Base-by-base conservation (phyloP, 495 filamentous ascomycete genomes). In the Daldinia decipiens region DNA sequence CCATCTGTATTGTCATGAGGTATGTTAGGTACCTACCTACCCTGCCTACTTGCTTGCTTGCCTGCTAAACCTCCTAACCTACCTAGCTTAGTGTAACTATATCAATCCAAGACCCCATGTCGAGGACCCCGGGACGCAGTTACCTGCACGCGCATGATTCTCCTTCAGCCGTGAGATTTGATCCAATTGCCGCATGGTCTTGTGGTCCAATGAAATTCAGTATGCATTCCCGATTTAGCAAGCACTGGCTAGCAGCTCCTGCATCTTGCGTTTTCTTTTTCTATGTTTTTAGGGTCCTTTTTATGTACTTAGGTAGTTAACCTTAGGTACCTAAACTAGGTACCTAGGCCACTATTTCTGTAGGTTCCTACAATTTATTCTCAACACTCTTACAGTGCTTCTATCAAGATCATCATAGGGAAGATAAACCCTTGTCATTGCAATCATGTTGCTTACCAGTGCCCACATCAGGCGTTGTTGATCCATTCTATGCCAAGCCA, bases 171-270 rank as follows among this genome's bases (percentile, higher is more conserved):
- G 13, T 24, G 21, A 63, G 17, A 57, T 57, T 24, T 58, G 52
- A 59, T 54, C 62, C 43, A 59, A 63, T 66, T 62, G 59, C 69
- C 69, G 63, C 69, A 71, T 72, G 69, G 69, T 55, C 27, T 13
- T 67, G 55, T 36, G 26, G 32, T 27, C 62, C 68, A 71, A 71
- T 71, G 43, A 67, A 62, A 59, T 2, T 1, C 31, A 15, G 26
- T 32, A 32, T 27, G 21, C n/a, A 32, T 56, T 36, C 56, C 68
- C 43, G 53, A 71, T 52, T 52, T 43, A 62, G 68, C 58, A 71
- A 71, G 36, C 51, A 62, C 40, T 71, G 58, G 57, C 40, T 58
- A 62, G 39, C 29, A 66, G 32, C 51, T 62, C 21, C 21, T 17
- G 27, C 24, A 43, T 59, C 19, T 21, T 5, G 5, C 40, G 15